These are phyloP conservation scores for Cynara cardunculus DNA, from an alignment of 129 eudicot species.

Conservation along the genomic window DNA sequence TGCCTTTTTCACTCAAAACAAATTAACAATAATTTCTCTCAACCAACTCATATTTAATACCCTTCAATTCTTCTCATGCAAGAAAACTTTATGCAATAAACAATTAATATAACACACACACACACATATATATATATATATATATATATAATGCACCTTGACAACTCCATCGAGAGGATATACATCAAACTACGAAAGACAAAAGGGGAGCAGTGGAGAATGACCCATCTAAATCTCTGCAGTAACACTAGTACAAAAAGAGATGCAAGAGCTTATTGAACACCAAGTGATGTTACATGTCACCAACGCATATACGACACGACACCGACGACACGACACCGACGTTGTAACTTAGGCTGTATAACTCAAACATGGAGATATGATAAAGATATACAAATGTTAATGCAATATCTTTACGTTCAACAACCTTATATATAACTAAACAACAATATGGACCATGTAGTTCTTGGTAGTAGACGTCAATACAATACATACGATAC, in stretches of 20 bases:
- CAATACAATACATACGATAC: not conserved
- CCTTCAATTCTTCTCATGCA: constrained; percentile 12
- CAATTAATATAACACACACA: no score
- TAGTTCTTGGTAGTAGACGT: not conserved
- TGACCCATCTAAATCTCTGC: not conserved
- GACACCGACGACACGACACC: not conserved
- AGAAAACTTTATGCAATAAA: constrained; percentile 2
- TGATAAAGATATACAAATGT: not conserved
- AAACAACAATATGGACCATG: not conserved
- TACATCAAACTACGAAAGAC: not conserved
- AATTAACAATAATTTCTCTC: constrained; percentile 9
- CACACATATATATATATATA: no score
- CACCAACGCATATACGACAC: not conserved
- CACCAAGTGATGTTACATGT: not conserved
- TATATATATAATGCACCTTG: no score
- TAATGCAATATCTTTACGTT: not conserved
- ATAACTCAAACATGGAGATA: not conserved
- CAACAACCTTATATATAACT: no score
- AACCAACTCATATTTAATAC: constrained; percentile 11
- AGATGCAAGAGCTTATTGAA: not conserved
- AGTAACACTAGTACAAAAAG: not conserved
- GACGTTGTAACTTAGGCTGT: not conserved
- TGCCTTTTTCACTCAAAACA: constrained; percentile 4
- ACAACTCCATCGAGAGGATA: not conserved
- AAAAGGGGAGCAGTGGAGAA: not conserved